Conservation (phyloP, 352 stramenopile genomes). For the Phytopythium helicoides region DNA sequence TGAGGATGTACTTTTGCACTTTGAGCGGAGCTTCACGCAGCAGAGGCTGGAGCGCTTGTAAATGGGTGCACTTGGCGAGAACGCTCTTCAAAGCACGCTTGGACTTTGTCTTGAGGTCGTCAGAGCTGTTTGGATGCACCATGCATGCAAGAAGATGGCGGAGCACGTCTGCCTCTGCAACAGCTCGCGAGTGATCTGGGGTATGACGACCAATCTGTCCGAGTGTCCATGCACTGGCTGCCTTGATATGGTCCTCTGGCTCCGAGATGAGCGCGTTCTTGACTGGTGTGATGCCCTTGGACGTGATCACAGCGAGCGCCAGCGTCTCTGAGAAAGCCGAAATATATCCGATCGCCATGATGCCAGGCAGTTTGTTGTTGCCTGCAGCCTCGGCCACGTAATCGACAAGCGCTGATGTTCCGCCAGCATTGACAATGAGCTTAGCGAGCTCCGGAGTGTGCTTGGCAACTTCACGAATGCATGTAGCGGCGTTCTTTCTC, state of each 20-base stretch:
- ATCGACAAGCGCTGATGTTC: constrained; percentile 92
- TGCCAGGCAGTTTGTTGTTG: constrained; percentile 93
- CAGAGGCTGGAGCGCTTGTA: constrained; percentile 91
- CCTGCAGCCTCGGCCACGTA: constrained; percentile 89
- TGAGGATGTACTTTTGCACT: constrained; percentile 96
- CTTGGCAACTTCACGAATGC: constrained; percentile 94
- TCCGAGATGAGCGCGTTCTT: constrained; percentile 93
- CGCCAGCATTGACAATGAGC: constrained; percentile 94
- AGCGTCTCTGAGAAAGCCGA: constrained; percentile 94
- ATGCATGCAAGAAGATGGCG: constrained; percentile 93
- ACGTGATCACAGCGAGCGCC: constrained; percentile 93
- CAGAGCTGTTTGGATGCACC: constrained; percentile 89
- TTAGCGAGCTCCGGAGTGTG: constrained; percentile 95
- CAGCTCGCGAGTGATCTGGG: constrained; percentile 89
- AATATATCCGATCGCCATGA: constrained; percentile 96
- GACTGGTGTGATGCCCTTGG: constrained; percentile 91
- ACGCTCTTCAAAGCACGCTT: constrained; percentile 94
- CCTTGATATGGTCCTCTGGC: constrained; percentile 95
- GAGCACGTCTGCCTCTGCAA: constrained; percentile 93
- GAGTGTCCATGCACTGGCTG: constrained; percentile 93
- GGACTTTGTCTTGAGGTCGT: constrained; percentile 93
- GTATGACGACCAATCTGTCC: constrained; percentile 94
- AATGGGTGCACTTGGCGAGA: constrained; percentile 93
- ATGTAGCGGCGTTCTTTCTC: constrained; percentile 94
- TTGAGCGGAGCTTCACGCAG: constrained; percentile 91